A percentile compares a stretch with the other conserved stretches of the same genome.
phyloP scores from a whole-genome alignment of 164 flowering plant species.

The Amborella trichopoda region DNA sequence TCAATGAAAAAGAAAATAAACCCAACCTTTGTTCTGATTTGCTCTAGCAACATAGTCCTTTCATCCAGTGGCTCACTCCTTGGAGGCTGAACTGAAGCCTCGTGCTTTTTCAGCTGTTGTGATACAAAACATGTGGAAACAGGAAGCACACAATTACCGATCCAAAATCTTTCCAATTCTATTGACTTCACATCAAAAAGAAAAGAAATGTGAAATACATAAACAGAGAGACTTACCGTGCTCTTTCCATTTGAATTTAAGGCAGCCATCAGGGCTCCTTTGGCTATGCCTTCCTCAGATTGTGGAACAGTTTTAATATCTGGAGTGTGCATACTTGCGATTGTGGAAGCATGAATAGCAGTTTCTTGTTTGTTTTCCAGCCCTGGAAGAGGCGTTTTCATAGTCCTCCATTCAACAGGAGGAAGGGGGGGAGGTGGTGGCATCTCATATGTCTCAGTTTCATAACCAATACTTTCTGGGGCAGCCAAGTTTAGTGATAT shows the following conservation, averaged over 20 bases:
- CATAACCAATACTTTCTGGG: too few species aligned
- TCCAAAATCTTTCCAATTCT: too few species aligned
- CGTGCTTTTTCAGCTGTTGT: background rate
- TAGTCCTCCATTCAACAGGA: slow-evolving; percentile 42
- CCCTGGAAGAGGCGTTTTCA: slow-evolving; percentile 15
- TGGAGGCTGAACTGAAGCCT: background rate
- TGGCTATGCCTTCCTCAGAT: too few species aligned
- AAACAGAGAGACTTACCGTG: too few species aligned
- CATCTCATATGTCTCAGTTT: slow-evolving; percentile 18
- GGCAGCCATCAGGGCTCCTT: too few species aligned
- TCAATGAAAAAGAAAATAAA: slow-evolving; percentile 2
- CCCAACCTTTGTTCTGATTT: slow-evolving; percentile 73
- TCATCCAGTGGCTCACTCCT: slow-evolving; percentile 22
- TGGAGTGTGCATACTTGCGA: too few species aligned
- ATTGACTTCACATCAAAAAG: too few species aligned
- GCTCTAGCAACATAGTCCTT: slow-evolving; percentile 54
- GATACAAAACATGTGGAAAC: too few species aligned
- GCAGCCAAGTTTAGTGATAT: too few species aligned
- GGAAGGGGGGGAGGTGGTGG: slow-evolving; percentile 65
- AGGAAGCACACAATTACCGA: too few species aligned
- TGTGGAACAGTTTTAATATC: too few species aligned
- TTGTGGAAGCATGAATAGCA: slow-evolving; percentile 16
- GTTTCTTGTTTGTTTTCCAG: slow-evolving; percentile 13
- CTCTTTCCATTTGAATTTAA: slow-evolving; percentile 16
- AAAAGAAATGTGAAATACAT: too few species aligned